These are phyloP conservation scores for Ambrosiella xylebori DNA, from an alignment of 2,329 filamentous ascomycete genomes.

Conservation along the genomic window DNA sequence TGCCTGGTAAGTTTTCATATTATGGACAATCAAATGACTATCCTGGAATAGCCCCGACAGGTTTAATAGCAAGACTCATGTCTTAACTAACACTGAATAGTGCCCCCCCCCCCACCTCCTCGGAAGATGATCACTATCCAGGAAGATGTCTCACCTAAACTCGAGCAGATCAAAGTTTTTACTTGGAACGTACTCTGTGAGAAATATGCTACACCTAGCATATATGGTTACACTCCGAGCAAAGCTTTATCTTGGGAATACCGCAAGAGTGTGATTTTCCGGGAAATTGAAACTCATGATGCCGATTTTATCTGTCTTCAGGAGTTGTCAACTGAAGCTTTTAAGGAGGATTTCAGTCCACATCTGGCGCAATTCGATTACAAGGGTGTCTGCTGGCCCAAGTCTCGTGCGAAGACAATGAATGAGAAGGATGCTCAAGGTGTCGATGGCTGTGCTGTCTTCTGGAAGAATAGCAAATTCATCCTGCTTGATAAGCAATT, in stretches of 20 bases:
- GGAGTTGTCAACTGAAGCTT: conserved; percentile 82
- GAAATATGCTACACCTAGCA: conserved; percentile 67
- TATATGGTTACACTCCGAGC: conserved; percentile 82
- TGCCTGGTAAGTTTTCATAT: conserved; percentile 48
- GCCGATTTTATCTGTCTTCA: conserved; percentile 87
- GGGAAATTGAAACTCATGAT: conserved; percentile 61
- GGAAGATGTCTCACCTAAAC: conserved; percentile 38
- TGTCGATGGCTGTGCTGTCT: conserved; percentile 94
- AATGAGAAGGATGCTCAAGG: conserved; percentile 67
- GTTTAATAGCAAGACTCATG: background rate
- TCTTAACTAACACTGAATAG: background rate
- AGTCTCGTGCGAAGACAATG: conserved; percentile 83
- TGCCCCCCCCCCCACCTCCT: conserved; percentile 63
- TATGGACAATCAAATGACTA: too few relatives aligned
- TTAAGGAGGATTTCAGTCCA: conserved; percentile 80
- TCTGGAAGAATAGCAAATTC: conserved; percentile 91
- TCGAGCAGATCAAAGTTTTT: conserved; percentile 65
- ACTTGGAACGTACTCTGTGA: conserved; percentile 96
- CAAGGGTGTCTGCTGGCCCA: conserved; percentile 85
- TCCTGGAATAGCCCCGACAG: background rate
- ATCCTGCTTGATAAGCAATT: conserved; percentile 86
- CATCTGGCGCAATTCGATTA: conserved; percentile 75
- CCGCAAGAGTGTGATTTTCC: conserved; percentile 64
- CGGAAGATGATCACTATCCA: conserved; percentile 67
- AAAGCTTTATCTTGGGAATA: conserved; percentile 74